Evolutionary conservation across 1,284 basidiomycete genomes (phyloP), one percentile per base, ranked within the genome.

Genomic region (Tilletiopsis washingtonensis): DNA sequence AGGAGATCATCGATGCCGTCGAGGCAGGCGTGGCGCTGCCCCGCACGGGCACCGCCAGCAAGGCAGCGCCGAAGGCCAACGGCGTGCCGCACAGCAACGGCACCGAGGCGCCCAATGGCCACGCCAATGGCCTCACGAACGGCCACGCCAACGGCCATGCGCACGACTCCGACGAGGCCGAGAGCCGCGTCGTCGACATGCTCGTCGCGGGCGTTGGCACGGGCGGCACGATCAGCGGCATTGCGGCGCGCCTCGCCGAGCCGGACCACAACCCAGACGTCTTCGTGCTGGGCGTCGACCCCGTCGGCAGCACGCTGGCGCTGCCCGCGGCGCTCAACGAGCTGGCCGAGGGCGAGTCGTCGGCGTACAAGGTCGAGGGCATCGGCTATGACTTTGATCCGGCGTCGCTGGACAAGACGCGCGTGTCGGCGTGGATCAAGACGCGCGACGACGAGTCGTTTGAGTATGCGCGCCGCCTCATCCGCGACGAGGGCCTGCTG

Each of bases 171-270:
- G 44, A 49, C 32, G 43, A 32, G 26, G 40, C 54, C 32, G 47
- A 44, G 26, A 58, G 54, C 26, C 48, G 51, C 53, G 51, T 62
- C 66, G 86, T 96, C 20, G 85, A 91, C 66, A 84, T 83, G 0
- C 77, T 97, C 38, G 75, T 94, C n/a, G 87, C 84, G 4, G 84
- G 89, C 4, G 88, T 91, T 9, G 93, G 93, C 6, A 98, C 93
- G 1, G 93, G 93, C 25, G 93, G 93, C 7, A 96, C 93, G 0
- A 78, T 98, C 56, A 88, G 86, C 17, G 93, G 93, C 3, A 75
- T 91, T 24, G 85, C 88, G 5, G 80, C 83, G 27, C 88, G 86
- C 1, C 78, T 96, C 66, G 86, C 21, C 64, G 66, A 27, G 6
- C 11, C 45, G 3, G 61, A 67, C 46, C 65, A 67, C 60, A 67